Evolutionary conservation across 345 rosid species (phyloP).

Genomic region (Carallia pectinifolia): DNA sequence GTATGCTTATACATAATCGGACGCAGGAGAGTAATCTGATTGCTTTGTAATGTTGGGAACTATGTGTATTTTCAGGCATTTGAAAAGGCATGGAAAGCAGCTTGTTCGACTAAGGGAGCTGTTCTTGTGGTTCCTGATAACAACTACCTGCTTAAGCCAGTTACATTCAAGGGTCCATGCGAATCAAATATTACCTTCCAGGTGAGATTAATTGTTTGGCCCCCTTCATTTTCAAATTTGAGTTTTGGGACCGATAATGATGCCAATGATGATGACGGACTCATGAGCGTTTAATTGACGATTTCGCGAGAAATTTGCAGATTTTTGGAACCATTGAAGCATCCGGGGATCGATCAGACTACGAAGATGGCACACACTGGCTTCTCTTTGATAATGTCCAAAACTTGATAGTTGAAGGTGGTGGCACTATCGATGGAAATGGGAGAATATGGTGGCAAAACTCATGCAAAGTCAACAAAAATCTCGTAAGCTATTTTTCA

Average conservation of each 20-base stretch:
- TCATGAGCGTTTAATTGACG: background rate
- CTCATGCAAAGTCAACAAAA: slow-evolving; percentile 74
- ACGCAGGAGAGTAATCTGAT: no score
- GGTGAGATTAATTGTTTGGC: slow-evolving; percentile 34
- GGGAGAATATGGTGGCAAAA: slow-evolving; percentile 87
- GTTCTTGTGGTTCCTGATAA: slow-evolving; percentile 51
- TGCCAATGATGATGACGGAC: no score
- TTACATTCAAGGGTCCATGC: slow-evolving; percentile 74
- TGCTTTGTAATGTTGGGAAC: background rate
- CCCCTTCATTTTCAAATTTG: background rate
- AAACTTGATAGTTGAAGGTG: slow-evolving; percentile 55
- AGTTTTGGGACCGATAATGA: background rate
- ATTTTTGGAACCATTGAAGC: slow-evolving; percentile 63
- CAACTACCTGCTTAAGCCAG: slow-evolving; percentile 46
- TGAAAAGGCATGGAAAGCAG: slow-evolving; percentile 70
- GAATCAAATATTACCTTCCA: slow-evolving; percentile 42
- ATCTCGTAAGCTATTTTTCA: slow-evolving; percentile 38
- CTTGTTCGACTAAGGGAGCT: slow-evolving; percentile 50
- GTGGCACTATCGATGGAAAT: slow-evolving; percentile 66
- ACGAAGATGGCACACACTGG: slow-evolving; percentile 58
- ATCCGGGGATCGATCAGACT: slow-evolving; percentile 52
- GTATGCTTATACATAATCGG: no score
- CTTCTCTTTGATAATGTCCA: slow-evolving; percentile 48
- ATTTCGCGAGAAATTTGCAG: slow-evolving; percentile 29
- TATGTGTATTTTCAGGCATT: slow-evolving; percentile 45